A percentile compares a stretch with the other conserved stretches of the same genome.
Evolutionary conservation across 2,329 filamentous ascomycete genomes (phyloP).

Genomic region (Aspergillus proliferans): DNA sequence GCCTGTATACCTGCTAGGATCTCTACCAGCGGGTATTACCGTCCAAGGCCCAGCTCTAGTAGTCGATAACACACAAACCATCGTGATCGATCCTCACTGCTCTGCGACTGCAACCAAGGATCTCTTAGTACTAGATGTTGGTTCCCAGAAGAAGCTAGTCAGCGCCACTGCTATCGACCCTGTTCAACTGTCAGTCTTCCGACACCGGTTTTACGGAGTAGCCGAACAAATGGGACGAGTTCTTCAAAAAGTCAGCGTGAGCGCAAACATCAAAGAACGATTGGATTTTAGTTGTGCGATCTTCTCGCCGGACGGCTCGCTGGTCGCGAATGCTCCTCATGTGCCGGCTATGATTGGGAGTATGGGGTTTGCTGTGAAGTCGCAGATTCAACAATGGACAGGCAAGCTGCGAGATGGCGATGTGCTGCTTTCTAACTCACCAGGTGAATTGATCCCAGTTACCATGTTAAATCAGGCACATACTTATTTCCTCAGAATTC

Average conservation of each 20-base stretch:
- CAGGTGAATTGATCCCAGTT: constrained; percentile 44
- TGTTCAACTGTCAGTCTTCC: constrained; percentile 71
- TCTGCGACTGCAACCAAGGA: constrained; percentile 32
- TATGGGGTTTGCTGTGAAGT: constrained; percentile 72
- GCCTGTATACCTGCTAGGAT: constrained; percentile 21
- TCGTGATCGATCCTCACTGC: constrained; percentile 35
- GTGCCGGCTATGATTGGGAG: constrained; percentile 72
- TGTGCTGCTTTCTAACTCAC: constrained; percentile 73
- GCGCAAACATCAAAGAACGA: constrained; percentile 73
- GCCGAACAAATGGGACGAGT: constrained; percentile 78
- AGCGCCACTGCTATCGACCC: constrained; percentile 59
- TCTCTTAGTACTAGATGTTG: constrained; percentile 36
- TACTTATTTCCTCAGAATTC: constrained; percentile 49
- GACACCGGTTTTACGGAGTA: constrained; percentile 78
- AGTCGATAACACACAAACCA: constrained; percentile 41
- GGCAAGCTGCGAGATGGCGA: constrained; percentile 68
- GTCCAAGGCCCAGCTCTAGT: constrained; percentile 31
- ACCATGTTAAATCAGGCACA: no score
- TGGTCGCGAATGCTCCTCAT: constrained; percentile 64
- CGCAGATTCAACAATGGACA: constrained; percentile 68
- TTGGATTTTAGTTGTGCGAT: constrained; percentile 77
- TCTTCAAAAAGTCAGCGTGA: constrained; percentile 66
- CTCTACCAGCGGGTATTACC: constrained; percentile 12
- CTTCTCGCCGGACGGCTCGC: constrained; percentile 65
- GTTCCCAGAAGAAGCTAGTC: constrained; percentile 16